phyloP scores from a whole-genome alignment of 129 eudicot genomes.

The Flaveria bidentis region DNA sequence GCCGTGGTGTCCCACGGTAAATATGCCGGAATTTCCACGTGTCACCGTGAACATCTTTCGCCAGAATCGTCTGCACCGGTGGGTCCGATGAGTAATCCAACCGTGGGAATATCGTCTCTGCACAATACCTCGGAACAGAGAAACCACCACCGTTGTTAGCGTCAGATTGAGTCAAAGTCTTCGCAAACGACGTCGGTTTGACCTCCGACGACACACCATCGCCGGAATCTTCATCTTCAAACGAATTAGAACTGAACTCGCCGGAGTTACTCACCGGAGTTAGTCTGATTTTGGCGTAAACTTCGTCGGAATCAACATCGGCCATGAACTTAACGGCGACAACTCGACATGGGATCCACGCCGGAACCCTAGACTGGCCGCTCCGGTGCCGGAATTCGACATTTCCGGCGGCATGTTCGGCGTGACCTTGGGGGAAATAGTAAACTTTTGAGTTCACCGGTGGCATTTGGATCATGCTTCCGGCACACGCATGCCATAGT shows the following conservation, averaged over 20 bases:
- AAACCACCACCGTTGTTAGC: slow-evolving; percentile 99
- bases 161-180: slow-evolving; percentile 91
- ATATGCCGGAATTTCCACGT: slow-evolving; percentile 94
- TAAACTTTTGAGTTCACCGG: slow-evolving; percentile 61
- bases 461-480: slow-evolving; percentile 98
- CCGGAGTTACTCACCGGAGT: slow-evolving; percentile 45
- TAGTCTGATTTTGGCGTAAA: slow-evolving; percentile 64
- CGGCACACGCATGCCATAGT: slow-evolving; percentile 99
- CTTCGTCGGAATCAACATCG: slow-evolving; percentile 87
- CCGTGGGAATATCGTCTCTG: slow-evolving; percentile 91
- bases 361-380: slow-evolving; percentile 52
- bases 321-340: slow-evolving; percentile 65
- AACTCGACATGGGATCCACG: slow-evolving; percentile 71
- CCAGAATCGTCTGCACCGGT: slow-evolving; percentile 86
- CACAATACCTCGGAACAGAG: slow-evolving; percentile 93
- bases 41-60: slow-evolving; percentile 94
- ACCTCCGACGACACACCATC: slow-evolving; percentile 48
- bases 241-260: slow-evolving; percentile 38
- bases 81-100: slow-evolving; percentile 90
- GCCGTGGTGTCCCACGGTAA: slow-evolving; percentile 86
- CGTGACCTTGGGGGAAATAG: slow-evolving; percentile 92
- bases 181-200: slow-evolving; percentile 86
- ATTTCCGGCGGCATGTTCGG: slow-evolving; percentile 77
- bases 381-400: slow-evolving; percentile 58
- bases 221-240: slow-evolving; percentile 46